Evolutionary conservation across 345 rosid species (phyloP).

Genomic region (Aquilaria yunnanensis): DNA sequence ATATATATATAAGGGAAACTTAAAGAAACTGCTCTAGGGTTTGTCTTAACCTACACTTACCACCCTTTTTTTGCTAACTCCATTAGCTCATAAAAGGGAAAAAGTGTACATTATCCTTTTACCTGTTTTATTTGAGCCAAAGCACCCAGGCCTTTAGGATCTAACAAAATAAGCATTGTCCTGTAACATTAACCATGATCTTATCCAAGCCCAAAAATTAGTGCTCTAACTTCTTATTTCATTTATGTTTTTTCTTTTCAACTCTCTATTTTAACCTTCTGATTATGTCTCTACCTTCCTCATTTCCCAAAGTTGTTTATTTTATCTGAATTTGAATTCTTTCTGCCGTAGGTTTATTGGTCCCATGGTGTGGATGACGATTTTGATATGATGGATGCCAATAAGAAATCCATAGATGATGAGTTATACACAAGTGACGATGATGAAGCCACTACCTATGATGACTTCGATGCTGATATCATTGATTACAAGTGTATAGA

Average conservation of each 20-base stretch:
- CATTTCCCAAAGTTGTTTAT: not conserved
- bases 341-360: slow-evolving; percentile 4
- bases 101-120: too few relatives aligned
- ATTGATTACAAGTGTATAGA: slow-evolving; percentile 67
- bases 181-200: too few relatives aligned
- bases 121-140: too few relatives aligned
- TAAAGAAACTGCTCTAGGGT: too few relatives aligned
- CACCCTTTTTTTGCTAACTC: too few relatives aligned
- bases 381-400: slow-evolving; percentile 44
- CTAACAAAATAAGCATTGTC: too few relatives aligned
- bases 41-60: too few relatives aligned
- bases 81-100: too few relatives aligned
- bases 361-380: slow-evolving; percentile 46
- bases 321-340: not conserved
- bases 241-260: not conserved
- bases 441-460: slow-evolving; percentile 28
- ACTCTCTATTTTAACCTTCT: not conserved
- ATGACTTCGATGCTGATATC: slow-evolving; percentile 44
- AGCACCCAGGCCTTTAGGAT: too few relatives aligned
- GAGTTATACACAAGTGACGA: slow-evolving; percentile 77
- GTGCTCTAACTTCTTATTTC: not conserved
- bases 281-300: not conserved
- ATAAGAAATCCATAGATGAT: slow-evolving; percentile 53
- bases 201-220: too few relatives aligned
- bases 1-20: too few relatives aligned